Conservation (phyloP, 179 eudicot species). For the Silene coronaria region DNA sequence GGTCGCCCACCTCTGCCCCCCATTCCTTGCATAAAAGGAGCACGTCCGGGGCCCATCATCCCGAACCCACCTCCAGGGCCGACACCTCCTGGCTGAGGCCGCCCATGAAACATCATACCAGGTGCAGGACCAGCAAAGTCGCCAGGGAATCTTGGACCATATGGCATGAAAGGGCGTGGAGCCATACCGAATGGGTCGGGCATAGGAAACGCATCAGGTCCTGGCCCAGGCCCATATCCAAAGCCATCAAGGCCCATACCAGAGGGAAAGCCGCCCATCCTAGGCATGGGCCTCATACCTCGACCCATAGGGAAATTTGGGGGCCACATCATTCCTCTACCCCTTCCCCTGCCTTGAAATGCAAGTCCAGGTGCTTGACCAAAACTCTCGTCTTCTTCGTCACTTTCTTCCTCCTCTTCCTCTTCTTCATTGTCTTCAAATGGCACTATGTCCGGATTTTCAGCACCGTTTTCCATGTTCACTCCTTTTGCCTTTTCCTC, state of each 20-base stretch:
- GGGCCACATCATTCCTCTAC: slow-evolving; percentile 93
- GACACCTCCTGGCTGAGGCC: slow-evolving; percentile 57
- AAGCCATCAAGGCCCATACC: slow-evolving; percentile 70
- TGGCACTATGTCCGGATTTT: slow-evolving; percentile 86
- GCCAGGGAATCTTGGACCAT: slow-evolving; percentile 67
- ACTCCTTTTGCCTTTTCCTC: slow-evolving; percentile 96
- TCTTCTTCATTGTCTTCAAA: slow-evolving; percentile 98
- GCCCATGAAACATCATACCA: slow-evolving; percentile 78
- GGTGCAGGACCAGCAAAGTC: slow-evolving; percentile 56
- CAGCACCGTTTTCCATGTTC: slow-evolving; percentile 58
- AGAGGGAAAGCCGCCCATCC: slow-evolving; percentile 80
- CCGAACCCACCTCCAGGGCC: slow-evolving; percentile 65
- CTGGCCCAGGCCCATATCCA: slow-evolving; percentile 57
- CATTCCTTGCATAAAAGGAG: slow-evolving; percentile 77
- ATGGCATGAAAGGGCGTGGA: slow-evolving; percentile 81
- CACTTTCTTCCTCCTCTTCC: slow-evolving; percentile 90
- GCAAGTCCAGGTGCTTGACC: slow-evolving; percentile 40
- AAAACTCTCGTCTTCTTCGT: slow-evolving; percentile 75
- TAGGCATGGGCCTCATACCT: slow-evolving; percentile 61
- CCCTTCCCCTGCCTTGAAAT: slow-evolving; percentile 74
- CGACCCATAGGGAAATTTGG: slow-evolving; percentile 72
- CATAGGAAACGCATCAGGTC: slow-evolving; percentile 69
- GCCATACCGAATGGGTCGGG: slow-evolving; percentile 70
- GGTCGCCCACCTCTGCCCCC: slow-evolving; percentile 57
- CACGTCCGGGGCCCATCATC: slow-evolving; percentile 79